Evolutionary conservation across 768 basidiomycete genomes (phyloP).

Genomic region (Termitomyces sp.): DNA sequence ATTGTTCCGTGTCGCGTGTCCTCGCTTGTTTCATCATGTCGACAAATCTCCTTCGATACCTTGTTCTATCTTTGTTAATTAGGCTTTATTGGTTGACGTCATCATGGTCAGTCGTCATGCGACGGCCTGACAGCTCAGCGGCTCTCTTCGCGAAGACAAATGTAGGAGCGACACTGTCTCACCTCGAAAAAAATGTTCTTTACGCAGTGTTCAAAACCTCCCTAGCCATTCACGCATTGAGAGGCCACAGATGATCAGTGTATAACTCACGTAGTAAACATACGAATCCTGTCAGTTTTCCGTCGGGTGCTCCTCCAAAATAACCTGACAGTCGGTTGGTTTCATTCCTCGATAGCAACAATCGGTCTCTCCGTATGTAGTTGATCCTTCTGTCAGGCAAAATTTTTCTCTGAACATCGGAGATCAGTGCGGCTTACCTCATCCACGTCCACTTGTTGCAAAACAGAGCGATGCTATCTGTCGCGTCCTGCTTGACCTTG

Average conservation of each 20-base stretch:
- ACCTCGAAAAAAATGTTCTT: no score
- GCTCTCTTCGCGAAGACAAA: background rate
- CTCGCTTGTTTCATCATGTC: background rate
- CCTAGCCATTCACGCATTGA: background rate
- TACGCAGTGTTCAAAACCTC: background rate
- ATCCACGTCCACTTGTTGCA: constrained; percentile 3
- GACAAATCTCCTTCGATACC: background rate
- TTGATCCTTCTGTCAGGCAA: background rate
- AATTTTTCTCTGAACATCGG: background rate
- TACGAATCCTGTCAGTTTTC: background rate
- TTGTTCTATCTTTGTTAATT: background rate
- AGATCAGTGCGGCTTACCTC: constrained; percentile 8
- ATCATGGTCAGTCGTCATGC: background rate
- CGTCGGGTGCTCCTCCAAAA: background rate
- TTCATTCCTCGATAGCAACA: constrained; percentile 8
- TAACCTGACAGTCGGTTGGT: background rate
- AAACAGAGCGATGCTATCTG: constrained; percentile 9
- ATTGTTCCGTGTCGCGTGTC: constrained; percentile 5
- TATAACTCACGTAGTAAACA: background rate
- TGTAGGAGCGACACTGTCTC: background rate
- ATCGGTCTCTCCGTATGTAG: background rate
- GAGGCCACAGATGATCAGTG: background rate
- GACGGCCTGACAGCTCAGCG: background rate
- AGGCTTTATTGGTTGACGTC: background rate
- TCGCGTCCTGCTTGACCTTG: constrained; percentile 1